phyloP scores from a whole-genome alignment of 2,329 filamentous ascomycete species.

The Colletotrichum coccodes region DNA sequence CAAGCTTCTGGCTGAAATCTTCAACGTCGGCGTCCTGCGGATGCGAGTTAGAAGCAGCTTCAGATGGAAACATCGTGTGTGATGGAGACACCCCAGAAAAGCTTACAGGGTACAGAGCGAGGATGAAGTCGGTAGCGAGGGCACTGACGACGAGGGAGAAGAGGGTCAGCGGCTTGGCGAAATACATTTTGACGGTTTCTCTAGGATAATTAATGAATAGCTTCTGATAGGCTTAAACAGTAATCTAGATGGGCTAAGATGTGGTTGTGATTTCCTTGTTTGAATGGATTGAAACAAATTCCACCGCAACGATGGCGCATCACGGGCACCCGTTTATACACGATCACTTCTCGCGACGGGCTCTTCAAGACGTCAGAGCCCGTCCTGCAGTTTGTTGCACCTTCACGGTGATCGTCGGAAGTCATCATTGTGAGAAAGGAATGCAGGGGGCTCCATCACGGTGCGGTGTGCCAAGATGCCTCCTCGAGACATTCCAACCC shows the following conservation, averaged over 20 bases:
- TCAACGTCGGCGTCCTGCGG: slow-evolving; percentile 2
- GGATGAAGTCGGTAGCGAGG: slow-evolving; percentile 10
- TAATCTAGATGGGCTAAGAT: not conserved
- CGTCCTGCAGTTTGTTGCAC: not conserved
- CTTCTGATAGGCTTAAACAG: too few relatives aligned
- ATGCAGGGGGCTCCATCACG: not conserved
- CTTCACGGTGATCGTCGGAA: not conserved
- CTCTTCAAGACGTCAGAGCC: not conserved
- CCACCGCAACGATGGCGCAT: not conserved
- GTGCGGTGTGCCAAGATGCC: not conserved
- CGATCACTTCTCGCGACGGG: not conserved
- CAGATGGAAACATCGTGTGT: too few relatives aligned
- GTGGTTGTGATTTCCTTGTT: not conserved
- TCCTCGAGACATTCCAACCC: not conserved
- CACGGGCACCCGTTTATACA: not conserved
- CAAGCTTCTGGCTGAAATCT: slow-evolving; percentile 10
- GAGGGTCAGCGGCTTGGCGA: not conserved
- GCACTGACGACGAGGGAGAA: not conserved
- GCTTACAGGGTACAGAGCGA: slow-evolving; percentile 19
- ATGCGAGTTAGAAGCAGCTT: not conserved
- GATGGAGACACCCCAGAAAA: not conserved
- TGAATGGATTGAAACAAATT: not conserved
- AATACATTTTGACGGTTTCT: not conserved
- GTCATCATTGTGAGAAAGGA: not conserved
- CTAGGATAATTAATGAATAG: not conserved